Conservation (phyloP, 75 land plant species). For the Ceratopteris richardii region DNA sequence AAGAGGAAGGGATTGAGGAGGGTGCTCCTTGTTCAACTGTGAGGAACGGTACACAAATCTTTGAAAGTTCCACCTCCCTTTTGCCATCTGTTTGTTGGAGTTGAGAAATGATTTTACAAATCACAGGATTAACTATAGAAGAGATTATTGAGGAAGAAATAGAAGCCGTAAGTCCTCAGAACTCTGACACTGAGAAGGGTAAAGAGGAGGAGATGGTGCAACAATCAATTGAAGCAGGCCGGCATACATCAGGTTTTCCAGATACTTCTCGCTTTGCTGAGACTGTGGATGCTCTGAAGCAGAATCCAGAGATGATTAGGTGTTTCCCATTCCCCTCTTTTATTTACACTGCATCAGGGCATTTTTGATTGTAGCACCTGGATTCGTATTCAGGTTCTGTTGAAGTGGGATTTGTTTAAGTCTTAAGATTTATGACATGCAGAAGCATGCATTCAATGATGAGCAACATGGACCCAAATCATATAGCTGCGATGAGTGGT, state of each 20-base stretch:
- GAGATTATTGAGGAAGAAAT: slow-evolving; percentile 72
- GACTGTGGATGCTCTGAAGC: slow-evolving; percentile 29
- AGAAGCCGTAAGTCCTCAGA: slow-evolving; percentile 9
- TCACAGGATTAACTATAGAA: slow-evolving; percentile 66
- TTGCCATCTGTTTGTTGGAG: too few relatives aligned
- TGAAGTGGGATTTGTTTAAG: too few relatives aligned
- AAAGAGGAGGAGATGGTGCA: too few relatives aligned
- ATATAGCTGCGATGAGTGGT: slow-evolving; percentile 51
- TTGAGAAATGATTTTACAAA: not conserved
- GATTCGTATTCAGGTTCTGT: not conserved
- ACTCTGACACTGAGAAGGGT: not conserved
- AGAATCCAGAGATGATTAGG: slow-evolving; percentile 51
- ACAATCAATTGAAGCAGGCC: not conserved
- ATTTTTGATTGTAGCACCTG: not conserved
- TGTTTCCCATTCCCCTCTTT: too few relatives aligned
- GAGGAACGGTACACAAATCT: not conserved
- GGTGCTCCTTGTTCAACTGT: not conserved
- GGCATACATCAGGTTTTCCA: slow-evolving; percentile 10
- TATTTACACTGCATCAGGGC: not conserved
- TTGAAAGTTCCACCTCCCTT: too few relatives aligned
- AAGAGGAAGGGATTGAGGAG: slow-evolving; percentile 16
- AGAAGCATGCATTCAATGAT: slow-evolving; percentile 73
- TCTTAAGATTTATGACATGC: not conserved
- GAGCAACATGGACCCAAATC: slow-evolving; percentile 46
- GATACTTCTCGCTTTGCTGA: slow-evolving; percentile 17